Evolutionary conservation across 2,329 filamentous ascomycete species (phyloP).

Genomic region (Fusarium drepaniforme): DNA sequence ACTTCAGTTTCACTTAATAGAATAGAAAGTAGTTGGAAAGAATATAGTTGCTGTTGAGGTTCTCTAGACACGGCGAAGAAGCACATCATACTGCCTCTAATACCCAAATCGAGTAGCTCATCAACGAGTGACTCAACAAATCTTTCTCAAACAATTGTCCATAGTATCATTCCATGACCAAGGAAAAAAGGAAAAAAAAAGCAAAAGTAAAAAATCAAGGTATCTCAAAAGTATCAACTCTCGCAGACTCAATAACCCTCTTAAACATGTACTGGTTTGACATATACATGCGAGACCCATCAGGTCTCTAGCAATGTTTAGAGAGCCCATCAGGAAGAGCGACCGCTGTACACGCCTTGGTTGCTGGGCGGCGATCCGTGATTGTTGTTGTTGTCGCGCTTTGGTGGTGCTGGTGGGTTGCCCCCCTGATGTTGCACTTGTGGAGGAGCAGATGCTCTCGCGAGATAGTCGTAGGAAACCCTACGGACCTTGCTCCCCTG

Average conservation of each 20-base stretch:
- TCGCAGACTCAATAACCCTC: constrained; percentile 33
- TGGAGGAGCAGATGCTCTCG: constrained; percentile 14
- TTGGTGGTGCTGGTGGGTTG: constrained; percentile 29
- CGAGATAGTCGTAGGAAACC: constrained; percentile 39
- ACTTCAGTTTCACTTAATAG: not conserved
- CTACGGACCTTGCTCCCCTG: constrained; percentile 39
- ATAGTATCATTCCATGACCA: not conserved
- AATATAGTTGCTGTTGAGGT: not conserved
- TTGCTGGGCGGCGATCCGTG: constrained; percentile 23
- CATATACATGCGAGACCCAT: constrained; percentile 27
- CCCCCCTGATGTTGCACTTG: constrained; percentile 20
- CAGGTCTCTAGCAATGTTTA: not conserved
- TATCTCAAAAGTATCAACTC: constrained; percentile 29
- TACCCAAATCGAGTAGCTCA: not conserved
- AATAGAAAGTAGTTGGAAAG: not conserved
- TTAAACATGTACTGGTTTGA: constrained; percentile 35
- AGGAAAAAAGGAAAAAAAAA: not conserved
- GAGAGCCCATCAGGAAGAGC: constrained; percentile 2
- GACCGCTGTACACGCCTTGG: constrained; percentile 25
- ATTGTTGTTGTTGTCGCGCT: constrained; percentile 21
- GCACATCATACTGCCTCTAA: not conserved
- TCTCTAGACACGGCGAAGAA: not conserved
- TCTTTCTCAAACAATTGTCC: not conserved
- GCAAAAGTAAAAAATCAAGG: constrained; percentile 4
- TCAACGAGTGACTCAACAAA: constrained; percentile 19